phyloP scores from a whole-genome alignment of 805 yeast genomes.

The Torulaspora franciscae region DNA sequence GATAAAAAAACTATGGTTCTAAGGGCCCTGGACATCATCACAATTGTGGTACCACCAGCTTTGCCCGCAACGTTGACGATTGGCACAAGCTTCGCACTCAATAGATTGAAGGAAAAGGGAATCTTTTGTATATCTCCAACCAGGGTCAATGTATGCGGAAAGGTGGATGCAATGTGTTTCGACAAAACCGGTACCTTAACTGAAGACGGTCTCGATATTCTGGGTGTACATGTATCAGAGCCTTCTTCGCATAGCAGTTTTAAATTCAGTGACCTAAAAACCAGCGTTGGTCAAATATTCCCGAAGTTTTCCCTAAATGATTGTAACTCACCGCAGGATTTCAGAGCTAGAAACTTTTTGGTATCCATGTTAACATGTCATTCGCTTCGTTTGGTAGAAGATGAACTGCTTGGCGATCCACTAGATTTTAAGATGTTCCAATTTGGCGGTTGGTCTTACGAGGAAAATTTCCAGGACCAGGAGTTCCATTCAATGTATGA shows the following conservation, averaged over 20 bases:
- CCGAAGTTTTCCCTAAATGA: slow-evolving; percentile 30
- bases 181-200: slow-evolving; percentile 98
- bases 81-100: slow-evolving; percentile 89
- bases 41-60: slow-evolving; percentile 98
- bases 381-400: slow-evolving; percentile 74
- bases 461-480: slow-evolving; percentile 55
- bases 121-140: slow-evolving; percentile 93
- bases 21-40: slow-evolving; percentile 88
- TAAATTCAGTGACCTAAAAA: slow-evolving; percentile 30
- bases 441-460: slow-evolving; percentile 72
- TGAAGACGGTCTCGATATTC: slow-evolving; percentile 90
- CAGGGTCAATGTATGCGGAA: slow-evolving; percentile 93
- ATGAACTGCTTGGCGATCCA: slow-evolving; percentile 87
- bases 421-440: slow-evolving; percentile 90
- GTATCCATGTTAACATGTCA: slow-evolving; percentile 64
- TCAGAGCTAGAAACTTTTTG: slow-evolving; percentile 32
- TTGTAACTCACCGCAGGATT: slow-evolving; percentile 31
- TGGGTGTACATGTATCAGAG: slow-evolving; percentile 49
- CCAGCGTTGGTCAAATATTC: slow-evolving; percentile 22
- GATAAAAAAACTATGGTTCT: slow-evolving; percentile 65
- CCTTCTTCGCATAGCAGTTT: slow-evolving; percentile 18
- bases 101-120: slow-evolving; percentile 59
- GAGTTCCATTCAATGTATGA: slow-evolving; percentile 37
- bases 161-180: slow-evolving; percentile 82
- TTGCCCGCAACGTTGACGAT: slow-evolving; percentile 95